Base-by-base conservation (phyloP, 2,329 filamentous ascomycete genomes). In the Alternaria brassicae region DNA sequence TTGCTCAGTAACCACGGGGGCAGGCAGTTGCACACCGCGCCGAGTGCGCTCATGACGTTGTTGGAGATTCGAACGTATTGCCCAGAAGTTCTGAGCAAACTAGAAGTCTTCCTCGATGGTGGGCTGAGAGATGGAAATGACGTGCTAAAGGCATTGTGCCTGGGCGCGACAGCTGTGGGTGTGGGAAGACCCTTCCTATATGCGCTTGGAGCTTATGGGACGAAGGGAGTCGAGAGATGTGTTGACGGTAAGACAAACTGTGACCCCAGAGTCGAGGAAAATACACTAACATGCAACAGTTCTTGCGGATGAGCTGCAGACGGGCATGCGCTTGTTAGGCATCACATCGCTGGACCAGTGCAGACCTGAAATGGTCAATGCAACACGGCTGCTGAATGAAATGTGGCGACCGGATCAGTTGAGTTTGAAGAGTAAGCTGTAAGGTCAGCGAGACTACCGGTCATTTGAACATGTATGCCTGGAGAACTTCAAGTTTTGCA, bases 301-400 rank as follows among this genome's bases (percentile, higher is more conserved):
- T 25, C 68, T 82, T 40, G 72, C 75, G 27, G 88, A 90, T 60
- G 88, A 91, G 71, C 73, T 90, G 4, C 84, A 88, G 65, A 88
- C 85, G 2, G 86, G 87, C 2, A 90, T 90, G 88, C 83, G 84
- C 25, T 81, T 89, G 72, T 84, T 88, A 57, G 88, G 88, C 2
- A 81, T 90, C 32, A 89, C 86, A 1, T 82, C 85, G 61, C 75
- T 90, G 9, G 81, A 84, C 53, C 82, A 89, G 69, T 81, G 87
- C 5, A 84, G 88, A 63, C 86, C 87, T 1, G 86, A 87, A 0
- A 78, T 89, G 71, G 74, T 90, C 23, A 88, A 89, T 60, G 65
- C 73, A 4, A 69, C 60, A n/a, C 68, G 72, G 6, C 44, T 77
- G 32, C 45, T 77, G 54, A 77, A 77, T 48, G 72, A 76, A 36